Base-by-base conservation (phyloP, 2,329 filamentous ascomycete genomes). In the Shiraia sp. region DNA sequence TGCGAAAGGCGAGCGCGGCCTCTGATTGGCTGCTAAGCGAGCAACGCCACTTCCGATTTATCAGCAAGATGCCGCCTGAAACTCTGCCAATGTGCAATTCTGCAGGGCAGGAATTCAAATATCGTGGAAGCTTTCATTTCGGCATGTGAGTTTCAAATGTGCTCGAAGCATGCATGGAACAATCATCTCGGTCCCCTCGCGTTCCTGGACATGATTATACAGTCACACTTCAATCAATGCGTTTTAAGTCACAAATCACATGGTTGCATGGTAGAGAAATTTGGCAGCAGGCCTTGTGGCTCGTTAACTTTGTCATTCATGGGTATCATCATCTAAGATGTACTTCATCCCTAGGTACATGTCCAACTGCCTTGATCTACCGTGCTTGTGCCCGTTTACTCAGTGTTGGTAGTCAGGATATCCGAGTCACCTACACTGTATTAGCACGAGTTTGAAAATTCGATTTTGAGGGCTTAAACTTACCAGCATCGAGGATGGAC, bases 401-500 rank as follows among this genome's bases (percentile, higher is more conserved):
- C 64, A 40, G 72, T 63, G 64, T 85, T 83, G 75, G 89, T 85
- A 77, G 79, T 86, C 66, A 99, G 83, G 76, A 99, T 99, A 77
- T 99, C 93, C 63, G 90, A 96, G 85, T 97, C 75, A 75, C 65
- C 62, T 65, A 34, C 39, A 14, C 6, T 27, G 17, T 37, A 45
- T 63, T 42, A 65, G 53, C 31, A 36, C 10, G 17, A n/a, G 8
- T 19, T 17, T 10, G 14, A 27, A 14, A 3, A 30, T 26, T 3
- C 27, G 31, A 23, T 10, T 23, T 10, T n/a, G 17, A 6, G 19
- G 32, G 32, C 8, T 6, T 22, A 14, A 36, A 63, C 63, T 49
- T 59, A 66, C 92, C 93, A 73, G 91, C 90, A 77, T 99, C 93
- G 61, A 97, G 80, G 72, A 97, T 87, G 66, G 91, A 86, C 88